A percentile compares a stretch with the other conserved stretches of the same genome.
Evolutionary conservation across 306 rosid genomes (phyloP).

Genomic region (Inga oerstediana): DNA sequence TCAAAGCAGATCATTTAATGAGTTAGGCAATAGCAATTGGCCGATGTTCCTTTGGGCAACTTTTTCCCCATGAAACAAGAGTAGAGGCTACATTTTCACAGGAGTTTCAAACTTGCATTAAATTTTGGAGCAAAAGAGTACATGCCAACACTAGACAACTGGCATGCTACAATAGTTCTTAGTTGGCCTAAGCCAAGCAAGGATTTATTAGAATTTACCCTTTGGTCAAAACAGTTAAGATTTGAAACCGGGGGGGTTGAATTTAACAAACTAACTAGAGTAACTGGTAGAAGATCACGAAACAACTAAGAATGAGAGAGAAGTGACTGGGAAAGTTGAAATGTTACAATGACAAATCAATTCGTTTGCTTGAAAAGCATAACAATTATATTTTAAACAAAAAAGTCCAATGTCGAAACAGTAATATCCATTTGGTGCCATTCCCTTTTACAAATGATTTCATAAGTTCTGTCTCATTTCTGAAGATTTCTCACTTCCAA

Average conservation of each 20-base stretch:
- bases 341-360: not conserved
- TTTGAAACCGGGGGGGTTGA: not conserved
- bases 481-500: not conserved
- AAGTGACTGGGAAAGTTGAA: not conserved
- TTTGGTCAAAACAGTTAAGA: not conserved
- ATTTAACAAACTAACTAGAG: not conserved
- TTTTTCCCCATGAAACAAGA: not conserved
- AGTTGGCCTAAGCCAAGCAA: not conserved
- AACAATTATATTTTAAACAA: not conserved
- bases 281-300: not conserved
- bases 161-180: not conserved
- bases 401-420: not conserved
- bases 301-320: not conserved
- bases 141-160: not conserved
- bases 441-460: not conserved
- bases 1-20: constrained; percentile 1
- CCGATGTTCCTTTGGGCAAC: not conserved
- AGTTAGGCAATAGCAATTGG: not conserved
- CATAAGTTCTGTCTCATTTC: not conserved
- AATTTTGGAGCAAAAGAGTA: not conserved
- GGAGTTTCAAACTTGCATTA: not conserved
- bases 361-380: not conserved
- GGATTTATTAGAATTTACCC: not conserved
- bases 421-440: not conserved
- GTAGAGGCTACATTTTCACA: constrained; percentile 1